Conservation (phyloP, 352 stramenopile species). For the Pythium aphanidermatum region DNA sequence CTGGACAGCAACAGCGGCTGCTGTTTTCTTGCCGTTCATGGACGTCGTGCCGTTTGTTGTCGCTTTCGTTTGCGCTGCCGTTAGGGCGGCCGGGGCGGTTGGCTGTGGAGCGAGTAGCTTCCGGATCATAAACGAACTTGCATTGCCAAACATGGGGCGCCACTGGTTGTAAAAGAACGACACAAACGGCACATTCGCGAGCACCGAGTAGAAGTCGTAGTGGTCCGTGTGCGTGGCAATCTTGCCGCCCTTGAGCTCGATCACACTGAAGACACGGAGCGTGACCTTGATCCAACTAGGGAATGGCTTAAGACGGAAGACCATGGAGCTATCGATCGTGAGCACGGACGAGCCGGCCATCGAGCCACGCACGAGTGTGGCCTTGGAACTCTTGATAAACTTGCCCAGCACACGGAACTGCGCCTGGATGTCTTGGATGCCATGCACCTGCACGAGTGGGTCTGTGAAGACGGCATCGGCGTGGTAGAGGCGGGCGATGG, state of each 20-base stretch:
- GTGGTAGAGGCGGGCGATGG: slow-evolving; percentile 74
- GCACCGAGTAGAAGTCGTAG: slow-evolving; percentile 78
- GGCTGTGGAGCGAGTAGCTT: slow-evolving; percentile 33
- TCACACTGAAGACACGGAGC: slow-evolving; percentile 74
- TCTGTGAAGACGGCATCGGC: slow-evolving; percentile 76
- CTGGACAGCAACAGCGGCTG: neutral
- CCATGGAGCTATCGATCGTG: slow-evolving; percentile 75
- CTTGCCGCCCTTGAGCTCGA: slow-evolving; percentile 77
- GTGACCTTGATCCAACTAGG: slow-evolving; percentile 65
- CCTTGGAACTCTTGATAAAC: slow-evolving; percentile 73
- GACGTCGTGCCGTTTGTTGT: slow-evolving; percentile 7
- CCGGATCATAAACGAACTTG: slow-evolving; percentile 69
- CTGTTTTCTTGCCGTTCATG: slow-evolving; percentile 10
- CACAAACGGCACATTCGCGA: slow-evolving; percentile 70
- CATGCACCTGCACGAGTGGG: slow-evolving; percentile 63
- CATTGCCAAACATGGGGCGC: slow-evolving; percentile 59
- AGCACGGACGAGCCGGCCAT: slow-evolving; percentile 74
- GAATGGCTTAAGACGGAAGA: slow-evolving; percentile 70
- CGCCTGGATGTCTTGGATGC: slow-evolving; percentile 77
- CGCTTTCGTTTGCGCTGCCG: slow-evolving; percentile 5
- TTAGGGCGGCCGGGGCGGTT: slow-evolving; percentile 4
- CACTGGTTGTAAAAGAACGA: slow-evolving; percentile 79
- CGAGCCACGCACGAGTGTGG: slow-evolving; percentile 73
- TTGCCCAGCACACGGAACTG: slow-evolving; percentile 77
- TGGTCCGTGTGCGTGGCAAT: slow-evolving; percentile 81